A percentile compares a stretch with the other conserved stretches of the same genome.
Evolutionary conservation across 371 early-diverging fungal genomes (phyloP).

Genomic region (Rhizopus stolonifer): DNA sequence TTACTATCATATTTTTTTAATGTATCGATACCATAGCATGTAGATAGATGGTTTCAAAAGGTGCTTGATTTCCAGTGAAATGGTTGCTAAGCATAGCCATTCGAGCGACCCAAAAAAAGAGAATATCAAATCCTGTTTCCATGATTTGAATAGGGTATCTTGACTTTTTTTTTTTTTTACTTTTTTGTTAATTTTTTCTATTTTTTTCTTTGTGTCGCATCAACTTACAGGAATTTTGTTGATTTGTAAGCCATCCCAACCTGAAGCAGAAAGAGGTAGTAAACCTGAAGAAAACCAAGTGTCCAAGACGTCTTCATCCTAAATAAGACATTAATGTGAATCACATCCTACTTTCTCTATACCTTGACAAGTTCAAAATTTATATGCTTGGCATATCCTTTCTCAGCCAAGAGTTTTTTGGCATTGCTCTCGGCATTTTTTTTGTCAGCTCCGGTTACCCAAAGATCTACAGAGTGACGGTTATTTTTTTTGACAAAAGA

Average conservation of each 20-base stretch:
- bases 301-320: slow-evolving; percentile 98
- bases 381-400: slow-evolving; percentile 28
- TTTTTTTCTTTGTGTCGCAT: neutral
- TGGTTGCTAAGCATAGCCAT: slow-evolving; percentile 98
- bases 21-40: slow-evolving; percentile 70
- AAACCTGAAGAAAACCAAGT: slow-evolving; percentile 99
- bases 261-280: slow-evolving; percentile 90
- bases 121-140: slow-evolving; percentile 98
- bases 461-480: slow-evolving; percentile 38
- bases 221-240: slow-evolving; percentile 37
- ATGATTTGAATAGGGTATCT: slow-evolving; percentile 88
- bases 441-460: slow-evolving; percentile 72
- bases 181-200: neutral
- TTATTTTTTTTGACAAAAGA: too few relatives aligned
- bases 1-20: neutral
- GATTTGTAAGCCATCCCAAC: slow-evolving; percentile 53
- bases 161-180: slow-evolving; percentile 19
- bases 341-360: neutral
- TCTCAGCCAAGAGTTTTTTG: slow-evolving; percentile 22
- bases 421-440: slow-evolving; percentile 63
- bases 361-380: slow-evolving; percentile 38
- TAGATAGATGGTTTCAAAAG: slow-evolving; percentile 80
- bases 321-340: slow-evolving; percentile 15
- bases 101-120: slow-evolving; percentile 99
- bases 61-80: slow-evolving; percentile 77